phyloP scores from a whole-genome alignment of 257 asterid species.

The Ligustrum vulgare region DNA sequence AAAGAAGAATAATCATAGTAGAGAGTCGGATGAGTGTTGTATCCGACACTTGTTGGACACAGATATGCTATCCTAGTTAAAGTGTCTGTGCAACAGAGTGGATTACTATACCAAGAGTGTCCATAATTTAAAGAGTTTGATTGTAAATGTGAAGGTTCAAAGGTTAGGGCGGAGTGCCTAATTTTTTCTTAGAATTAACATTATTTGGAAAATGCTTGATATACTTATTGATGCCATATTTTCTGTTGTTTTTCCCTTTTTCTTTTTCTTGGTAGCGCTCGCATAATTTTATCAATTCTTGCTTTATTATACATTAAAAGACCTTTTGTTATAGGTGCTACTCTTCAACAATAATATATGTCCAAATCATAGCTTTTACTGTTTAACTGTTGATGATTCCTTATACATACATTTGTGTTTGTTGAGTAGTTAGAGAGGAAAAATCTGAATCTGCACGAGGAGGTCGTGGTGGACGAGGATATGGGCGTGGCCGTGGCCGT shows the following conservation, averaged over 20 bases:
- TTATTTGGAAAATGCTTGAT: neutral
- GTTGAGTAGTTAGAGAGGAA: slow-evolving; percentile 60
- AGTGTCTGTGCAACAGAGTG: neutral
- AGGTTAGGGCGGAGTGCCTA: neutral
- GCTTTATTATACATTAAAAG: neutral
- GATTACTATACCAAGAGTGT: neutral
- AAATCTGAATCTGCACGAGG: slow-evolving; percentile 58
- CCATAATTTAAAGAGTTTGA: neutral
- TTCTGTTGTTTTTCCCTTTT: neutral
- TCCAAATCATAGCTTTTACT: neutral
- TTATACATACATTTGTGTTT: neutral
- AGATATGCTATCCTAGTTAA: no score
- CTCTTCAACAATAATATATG: neutral
- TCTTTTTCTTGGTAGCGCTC: neutral
- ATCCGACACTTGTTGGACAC: no score
- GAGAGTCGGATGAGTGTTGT: no score
- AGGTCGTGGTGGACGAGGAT: slow-evolving; percentile 69
- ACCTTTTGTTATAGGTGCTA: neutral
- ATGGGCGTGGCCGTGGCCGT: slow-evolving; percentile 61
- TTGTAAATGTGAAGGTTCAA: neutral
- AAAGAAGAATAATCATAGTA: no score
- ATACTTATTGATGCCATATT: neutral
- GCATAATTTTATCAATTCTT: neutral
- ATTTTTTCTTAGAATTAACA: neutral
- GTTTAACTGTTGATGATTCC: neutral